Evolutionary conservation across 805 yeast genomes (phyloP), one percentile per base, ranked within the genome.

Genomic region (Candida arabinofermentans): DNA sequence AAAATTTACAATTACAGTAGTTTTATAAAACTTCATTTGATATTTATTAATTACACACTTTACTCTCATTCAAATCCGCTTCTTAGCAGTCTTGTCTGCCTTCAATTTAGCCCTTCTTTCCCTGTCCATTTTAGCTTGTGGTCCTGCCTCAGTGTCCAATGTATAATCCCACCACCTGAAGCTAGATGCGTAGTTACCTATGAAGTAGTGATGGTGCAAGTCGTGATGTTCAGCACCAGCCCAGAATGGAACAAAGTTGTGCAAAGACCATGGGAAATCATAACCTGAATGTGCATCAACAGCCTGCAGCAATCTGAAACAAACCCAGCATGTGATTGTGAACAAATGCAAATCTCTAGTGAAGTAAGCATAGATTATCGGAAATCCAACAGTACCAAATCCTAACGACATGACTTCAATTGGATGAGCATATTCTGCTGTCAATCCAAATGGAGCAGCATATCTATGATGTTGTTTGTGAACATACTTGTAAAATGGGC

Each of bases 191-290:
- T 77, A 77, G 52, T 72, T 72, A 16, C 83, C 83, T 45, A 77
- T 75, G 49, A 77, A 77, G 56, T 71, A 73, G 51, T 75, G 83
- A 49, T 77, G 83, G 49, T 77, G 83, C 44, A 71, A 69, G 52
- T 77, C 83, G 53, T 77, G 83, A 52, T 77, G 83, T 42, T 73
- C 80, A 29, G 81, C 81, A 24, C 82, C 83, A 8, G 83, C 81
- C 83, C 83, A 77, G 59, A 77, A 69, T 33, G 83, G 83, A n/a
- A 77, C 39, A 55, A 75, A 65, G 42, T 74, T 58, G 56, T 76
- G 74, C 53, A 77, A 66, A 1, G 81, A 75, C 78, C 77, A 75
- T 4, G 83, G 83, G 61, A 77, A 77, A 44, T 77, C 81, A 53
- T 77, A 77, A 30, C 83, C 83, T 2, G 80, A 74, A 50, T 77